phyloP scores from a whole-genome alignment of 2,329 filamentous ascomycete genomes.

The Pseudocercospora fijiensis region DNA sequence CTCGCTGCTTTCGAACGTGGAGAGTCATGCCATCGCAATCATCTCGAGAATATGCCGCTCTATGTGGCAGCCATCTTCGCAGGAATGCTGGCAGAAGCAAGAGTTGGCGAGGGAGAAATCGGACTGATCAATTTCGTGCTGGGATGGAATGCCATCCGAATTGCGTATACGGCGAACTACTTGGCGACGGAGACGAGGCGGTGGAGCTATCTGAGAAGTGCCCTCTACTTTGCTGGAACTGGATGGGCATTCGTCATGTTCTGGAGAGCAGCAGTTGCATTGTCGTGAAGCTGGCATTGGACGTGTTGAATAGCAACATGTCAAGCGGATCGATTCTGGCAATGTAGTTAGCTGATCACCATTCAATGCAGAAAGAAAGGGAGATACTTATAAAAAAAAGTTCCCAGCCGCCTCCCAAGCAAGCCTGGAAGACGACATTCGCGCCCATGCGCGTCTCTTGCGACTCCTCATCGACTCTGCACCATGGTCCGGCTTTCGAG shows the following conservation, averaged over 20 bases:
- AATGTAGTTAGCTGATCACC: slow-evolving; percentile 13
- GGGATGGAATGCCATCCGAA: slow-evolving; percentile 40
- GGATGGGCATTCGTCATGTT: slow-evolving; percentile 36
- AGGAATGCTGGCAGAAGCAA: slow-evolving; percentile 43
- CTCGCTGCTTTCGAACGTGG: slow-evolving; percentile 48
- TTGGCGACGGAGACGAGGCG: slow-evolving; percentile 26
- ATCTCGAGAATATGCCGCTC: slow-evolving; percentile 49
- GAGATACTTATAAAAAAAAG: slow-evolving; percentile 21
- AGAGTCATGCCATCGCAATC: slow-evolving; percentile 48
- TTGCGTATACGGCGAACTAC: slow-evolving; percentile 43
- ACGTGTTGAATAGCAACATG: neutral
- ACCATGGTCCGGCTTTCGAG: slow-evolving; percentile 1
- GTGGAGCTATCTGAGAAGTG: slow-evolving; percentile 35
- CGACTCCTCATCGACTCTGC: slow-evolving; percentile 13
- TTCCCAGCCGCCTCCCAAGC: slow-evolving; percentile 14
- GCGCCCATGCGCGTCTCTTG: slow-evolving; percentile 12
- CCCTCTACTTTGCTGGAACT: slow-evolving; percentile 34
- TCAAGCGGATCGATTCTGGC: neutral
- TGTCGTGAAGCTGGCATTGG: slow-evolving; percentile 15
- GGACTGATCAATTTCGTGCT: slow-evolving; percentile 41
- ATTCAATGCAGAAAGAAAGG: neutral
- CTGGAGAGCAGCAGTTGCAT: slow-evolving; percentile 33
- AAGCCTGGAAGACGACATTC: slow-evolving; percentile 7
- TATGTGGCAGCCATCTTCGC: slow-evolving; percentile 47
- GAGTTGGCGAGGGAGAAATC: slow-evolving; percentile 28